Evolutionary conservation across 768 basidiomycete genomes (phyloP).

Genomic region (Myochromella boudieri): DNA sequence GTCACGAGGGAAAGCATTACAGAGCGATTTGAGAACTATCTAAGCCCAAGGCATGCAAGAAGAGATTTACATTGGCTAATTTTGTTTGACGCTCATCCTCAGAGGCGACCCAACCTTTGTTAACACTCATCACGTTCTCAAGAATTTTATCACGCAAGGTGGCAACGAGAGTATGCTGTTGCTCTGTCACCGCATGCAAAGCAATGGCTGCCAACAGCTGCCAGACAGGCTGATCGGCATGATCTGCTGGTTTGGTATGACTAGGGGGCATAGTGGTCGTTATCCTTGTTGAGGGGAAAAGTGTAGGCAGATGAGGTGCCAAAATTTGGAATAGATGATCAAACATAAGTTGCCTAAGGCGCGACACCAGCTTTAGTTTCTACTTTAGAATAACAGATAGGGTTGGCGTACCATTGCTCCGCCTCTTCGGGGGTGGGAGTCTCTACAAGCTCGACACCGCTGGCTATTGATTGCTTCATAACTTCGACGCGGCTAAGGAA

Average conservation of each 20-base stretch:
- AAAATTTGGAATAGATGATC: constrained; percentile 84
- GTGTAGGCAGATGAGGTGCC: constrained; percentile 67
- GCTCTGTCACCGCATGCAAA: constrained; percentile 77
- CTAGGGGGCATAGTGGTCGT: constrained; percentile 37
- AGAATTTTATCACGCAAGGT: constrained; percentile 90
- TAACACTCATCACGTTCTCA: constrained; percentile 80
- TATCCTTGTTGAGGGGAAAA: constrained; percentile 90
- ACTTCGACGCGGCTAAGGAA: constrained; percentile 93
- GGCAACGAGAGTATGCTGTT: constrained; percentile 86
- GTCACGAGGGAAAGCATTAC: constrained; percentile 29
- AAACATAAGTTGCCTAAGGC: constrained; percentile 81
- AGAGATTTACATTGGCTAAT: constrained; percentile 91
- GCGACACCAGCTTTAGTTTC: not conserved
- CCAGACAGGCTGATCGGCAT: constrained; percentile 91
- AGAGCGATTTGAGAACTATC: constrained; percentile 69
- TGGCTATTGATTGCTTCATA: constrained; percentile 71
- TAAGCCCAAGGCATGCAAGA: constrained; percentile 75
- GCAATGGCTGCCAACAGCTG: constrained; percentile 90
- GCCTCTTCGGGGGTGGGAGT: constrained; percentile 70
- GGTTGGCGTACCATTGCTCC: constrained; percentile 58
- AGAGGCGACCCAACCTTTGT: constrained; percentile 69
- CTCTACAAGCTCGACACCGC: constrained; percentile 53
- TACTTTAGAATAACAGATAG: not conserved
- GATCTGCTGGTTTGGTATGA: constrained; percentile 48
- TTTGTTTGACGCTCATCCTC: constrained; percentile 77